Base-by-base conservation (phyloP, 768 basidiomycete genomes). In the Basidioascus undulatus region DNA sequence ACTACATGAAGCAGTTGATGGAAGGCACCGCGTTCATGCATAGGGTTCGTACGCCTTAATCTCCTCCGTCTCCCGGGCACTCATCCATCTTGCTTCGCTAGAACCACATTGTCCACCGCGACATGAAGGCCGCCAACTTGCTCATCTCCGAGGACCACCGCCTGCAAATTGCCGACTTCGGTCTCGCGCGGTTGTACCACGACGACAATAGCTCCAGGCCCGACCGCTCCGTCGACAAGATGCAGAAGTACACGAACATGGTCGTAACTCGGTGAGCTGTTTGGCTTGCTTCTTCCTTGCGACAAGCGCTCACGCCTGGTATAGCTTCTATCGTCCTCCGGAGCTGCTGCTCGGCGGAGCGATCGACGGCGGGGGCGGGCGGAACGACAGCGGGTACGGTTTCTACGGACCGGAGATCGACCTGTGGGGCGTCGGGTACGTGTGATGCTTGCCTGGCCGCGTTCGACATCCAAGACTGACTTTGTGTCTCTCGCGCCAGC, bases 91-190 rank as follows among this genome's bases (percentile, higher is more conserved):
- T 6, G 16, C 1, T 16, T 9, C 3, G 13, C 6, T 43, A 94
- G 89, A 92, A 96, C 58, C 72, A 82, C 49, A 89, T 94, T 51
- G 66, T 98, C 4, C 92, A 98, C 57, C 83, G 92, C 34, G 92
- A 98, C 52, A 87, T 98, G 79, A 98, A 98, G 55, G 81, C 92
- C 4, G 92, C 92, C 26, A 98, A 98, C 55, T 62, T 96, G 37
- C 73, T 98, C 35, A 89, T 98, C 39, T 77, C 75, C 41, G 86
- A 87, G 54, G 60, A 65, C 5, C 92, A 92, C 4, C 65, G 67
- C 18, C 64, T 96, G 13, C 74, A 74, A 51, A 77, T 98, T 44
- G 92, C 87, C 4, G 92, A 98, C 58, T 94, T 98, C 49, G 92
- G 92, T 57, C 70, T 98, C 9, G 92, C 92, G 0, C 71, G 92